phyloP scores from a whole-genome alignment of 805 yeast genomes.

The Monosporozyma unispora region DNA sequence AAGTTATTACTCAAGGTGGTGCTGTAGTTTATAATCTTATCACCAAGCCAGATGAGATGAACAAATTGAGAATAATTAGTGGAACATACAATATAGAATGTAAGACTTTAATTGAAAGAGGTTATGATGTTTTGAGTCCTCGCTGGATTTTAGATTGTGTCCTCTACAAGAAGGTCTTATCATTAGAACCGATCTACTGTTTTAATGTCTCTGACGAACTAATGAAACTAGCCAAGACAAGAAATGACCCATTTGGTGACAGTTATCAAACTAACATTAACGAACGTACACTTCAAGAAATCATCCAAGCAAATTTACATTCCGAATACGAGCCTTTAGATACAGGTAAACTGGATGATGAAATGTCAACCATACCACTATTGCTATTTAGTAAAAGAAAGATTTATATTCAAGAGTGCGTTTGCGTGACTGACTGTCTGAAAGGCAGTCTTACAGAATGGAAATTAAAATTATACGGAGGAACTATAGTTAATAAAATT shows the following conservation, averaged over 20 bases:
- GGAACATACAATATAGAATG: conserved; percentile 35
- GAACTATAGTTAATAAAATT: conserved; percentile 27
- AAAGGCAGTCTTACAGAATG: conserved; percentile 10
- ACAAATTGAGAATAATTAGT: conserved; percentile 29
- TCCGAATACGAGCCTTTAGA: not conserved
- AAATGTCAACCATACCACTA: conserved; percentile 13
- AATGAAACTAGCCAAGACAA: conserved; percentile 19
- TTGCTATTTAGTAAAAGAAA: conserved; percentile 32
- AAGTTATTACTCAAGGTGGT: conserved; percentile 46
- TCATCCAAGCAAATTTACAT: not conserved
- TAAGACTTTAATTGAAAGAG: conserved; percentile 32
- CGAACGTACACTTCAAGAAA: not conserved
- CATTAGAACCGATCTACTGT: conserved; percentile 54
- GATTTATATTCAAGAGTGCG: conserved; percentile 26
- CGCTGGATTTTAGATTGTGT: conserved; percentile 64
- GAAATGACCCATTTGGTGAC: conserved; percentile 56
- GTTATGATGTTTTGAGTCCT: conserved; percentile 57
- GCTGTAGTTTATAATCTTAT: conserved; percentile 32
- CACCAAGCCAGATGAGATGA: conserved; percentile 8
- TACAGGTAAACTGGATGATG: not conserved
- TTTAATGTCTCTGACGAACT: conserved; percentile 33
- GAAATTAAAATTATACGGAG: conserved; percentile 38
- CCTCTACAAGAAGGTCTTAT: conserved; percentile 29
- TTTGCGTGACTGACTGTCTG: not conserved
- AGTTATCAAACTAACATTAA: conserved; percentile 34